phyloP scores from a whole-genome alignment of 345 rosid species.

The Erysimum cheiranthoides region DNA sequence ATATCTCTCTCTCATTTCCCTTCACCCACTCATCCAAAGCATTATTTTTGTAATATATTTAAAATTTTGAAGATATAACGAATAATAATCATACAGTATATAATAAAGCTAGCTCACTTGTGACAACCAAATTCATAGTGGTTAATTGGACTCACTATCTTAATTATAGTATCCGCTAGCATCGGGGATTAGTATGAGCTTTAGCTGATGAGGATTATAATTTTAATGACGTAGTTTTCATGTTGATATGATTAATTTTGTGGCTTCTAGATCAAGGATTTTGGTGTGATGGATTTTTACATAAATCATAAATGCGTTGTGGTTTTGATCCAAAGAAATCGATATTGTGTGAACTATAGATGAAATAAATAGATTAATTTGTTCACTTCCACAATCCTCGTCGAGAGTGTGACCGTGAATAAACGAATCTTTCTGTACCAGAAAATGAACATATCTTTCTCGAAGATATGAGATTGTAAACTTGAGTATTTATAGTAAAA shows the following conservation, averaged over 20 bases:
- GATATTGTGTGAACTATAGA: not conserved
- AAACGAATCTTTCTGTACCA: not conserved
- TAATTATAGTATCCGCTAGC: too few relatives aligned
- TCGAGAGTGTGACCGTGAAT: not conserved
- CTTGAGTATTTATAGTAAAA: not conserved
- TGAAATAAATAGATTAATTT: not conserved
- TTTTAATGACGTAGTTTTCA: not conserved
- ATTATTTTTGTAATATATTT: not conserved
- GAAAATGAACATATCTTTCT: constrained; percentile 1
- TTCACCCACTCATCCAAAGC: constrained; percentile 29
- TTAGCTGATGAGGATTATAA: not conserved
- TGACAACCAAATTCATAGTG: not conserved
- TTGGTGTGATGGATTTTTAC: not conserved
- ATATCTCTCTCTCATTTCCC: not conserved
- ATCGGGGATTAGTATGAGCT: not conserved
- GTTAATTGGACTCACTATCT: not conserved
- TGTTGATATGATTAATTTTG: not conserved
- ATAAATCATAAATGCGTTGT: not conserved
- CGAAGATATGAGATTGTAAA: not conserved
- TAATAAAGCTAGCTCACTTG: not conserved
- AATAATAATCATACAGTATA: not conserved
- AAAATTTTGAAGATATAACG: not conserved
- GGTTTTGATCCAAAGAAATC: not conserved
- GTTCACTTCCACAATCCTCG: not conserved
- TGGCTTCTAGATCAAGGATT: not conserved